Base-by-base conservation (phyloP, 2,329 filamentous ascomycete species). In the Stachybotrys elegans region DNA sequence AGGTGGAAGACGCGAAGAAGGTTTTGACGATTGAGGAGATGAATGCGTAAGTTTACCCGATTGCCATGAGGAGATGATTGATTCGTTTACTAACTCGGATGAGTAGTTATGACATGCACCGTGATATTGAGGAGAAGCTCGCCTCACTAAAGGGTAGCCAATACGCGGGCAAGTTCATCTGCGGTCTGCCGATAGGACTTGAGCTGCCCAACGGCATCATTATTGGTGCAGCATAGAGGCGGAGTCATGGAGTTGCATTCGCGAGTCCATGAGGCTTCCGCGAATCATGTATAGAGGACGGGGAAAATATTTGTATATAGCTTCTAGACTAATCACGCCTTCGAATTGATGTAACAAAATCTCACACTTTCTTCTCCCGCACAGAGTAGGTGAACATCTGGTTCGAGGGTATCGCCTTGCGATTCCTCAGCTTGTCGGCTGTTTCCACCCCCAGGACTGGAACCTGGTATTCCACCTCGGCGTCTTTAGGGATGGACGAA, bases 11-110 rank as follows among this genome's bases (percentile, higher is more conserved):
- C 42, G 72, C 80, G 52, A 75, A 68, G 50, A 71, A 77, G 38
- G 81, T 82, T 49, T 56, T 86, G 23, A 85, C 82, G 0, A 84
- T 86, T 40, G 79, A 84, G 49, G 81, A 86, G 58, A 84, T 86
- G 80, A 85, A 86, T 47, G 68, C 69, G 68, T 79, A 65, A 66
- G 74, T 69, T 35, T 5, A 2, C 7, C 12, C 5, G 2, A 2
- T 2, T 1, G 2, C 21, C 1, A 6, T 2, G n/a, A n/a, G n/a
- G 1, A 3, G 7, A 4, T 0, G 20, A 22, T 13, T 16, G 22
- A 25, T n/a, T 32, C 23, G 22, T 40, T 35, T 20, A 23, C 43
- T 16, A 22, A 3, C 1, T 1, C n/a, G n/a, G 19, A 5, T 40
- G 0, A 2, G 7, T 27, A 76, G 73, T 13, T 81, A 82, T 49